Base-by-base conservation (phyloP, 345 rosid species). In the Melastoma malabathricum region DNA sequence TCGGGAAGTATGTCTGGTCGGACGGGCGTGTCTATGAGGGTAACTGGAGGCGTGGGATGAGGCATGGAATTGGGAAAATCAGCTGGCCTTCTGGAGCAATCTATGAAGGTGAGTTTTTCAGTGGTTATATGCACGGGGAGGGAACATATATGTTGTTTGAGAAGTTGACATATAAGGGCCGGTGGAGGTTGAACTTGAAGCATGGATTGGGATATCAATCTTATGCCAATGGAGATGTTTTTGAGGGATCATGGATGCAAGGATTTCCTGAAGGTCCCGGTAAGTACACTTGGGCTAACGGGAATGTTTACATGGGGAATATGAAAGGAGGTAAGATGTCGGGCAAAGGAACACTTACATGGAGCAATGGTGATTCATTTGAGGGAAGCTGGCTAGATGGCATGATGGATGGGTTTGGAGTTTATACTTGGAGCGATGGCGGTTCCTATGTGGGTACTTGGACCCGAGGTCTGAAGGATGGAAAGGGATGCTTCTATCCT, bases 301-400 rank as follows among this genome's bases (percentile, higher is more conserved):
- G 83, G 39, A 86, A 92, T 59, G 64, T 77, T 10, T 86, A 84
- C 69, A 55, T 73, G 3, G 96, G 98, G 54, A 75, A 82, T 69
- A 92, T 92, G 89, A 87, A 82, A 69, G 86, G 80, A 51, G 95
- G 96, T n/a, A 84, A 84, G 71, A 92, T 84, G 96, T 82, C 95
- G 0, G 96, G 96, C 15, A 92, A 81, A 63, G 96, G 96, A 56
- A 92, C 83, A 46, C 70, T 92, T 48, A 78, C 94, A 50, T 84
- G 96, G 96, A 73, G 44, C 59, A 82, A 75, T 19, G 88, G 89
- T 3, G 86, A 86, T 56, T 84, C 88, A 1, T 92, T 75, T 56
- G 98, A 92, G 75, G 98, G 98, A 60, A 79, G 77, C 64, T 92
- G 96, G 95, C 69, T 77, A 63, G 86, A 82, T 51, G 84, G 89